These are phyloP conservation scores for Silene uniflora DNA, from an alignment of 148 eudicot genomes.

Conservation along the genomic window DNA sequence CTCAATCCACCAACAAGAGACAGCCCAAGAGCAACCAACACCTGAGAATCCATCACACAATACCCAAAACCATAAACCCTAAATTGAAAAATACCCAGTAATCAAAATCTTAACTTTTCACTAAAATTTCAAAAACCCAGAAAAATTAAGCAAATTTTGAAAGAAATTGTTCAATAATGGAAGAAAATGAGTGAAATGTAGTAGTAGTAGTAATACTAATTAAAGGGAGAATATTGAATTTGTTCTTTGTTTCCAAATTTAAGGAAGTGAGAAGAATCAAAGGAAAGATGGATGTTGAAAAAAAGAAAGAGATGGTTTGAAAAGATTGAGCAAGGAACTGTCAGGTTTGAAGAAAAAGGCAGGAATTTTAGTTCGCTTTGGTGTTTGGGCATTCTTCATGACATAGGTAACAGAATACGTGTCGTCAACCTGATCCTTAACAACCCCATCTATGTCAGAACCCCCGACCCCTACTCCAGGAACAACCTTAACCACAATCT, in stretches of 20 bases:
- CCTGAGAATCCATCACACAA: conserved; percentile 78
- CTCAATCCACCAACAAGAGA: conserved; percentile 95
- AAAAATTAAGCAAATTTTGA: background rate
- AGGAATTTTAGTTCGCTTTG: background rate
- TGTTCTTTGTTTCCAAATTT: background rate
- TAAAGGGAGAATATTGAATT: background rate
- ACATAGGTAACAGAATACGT: conserved; percentile 80
- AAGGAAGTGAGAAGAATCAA: background rate
- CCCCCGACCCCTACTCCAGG: conserved; percentile 90
- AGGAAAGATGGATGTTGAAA: conserved; percentile 20
- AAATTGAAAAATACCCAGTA: conserved; percentile 11
- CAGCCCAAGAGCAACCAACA: conserved; percentile 84
- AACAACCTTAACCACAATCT: conserved; percentile 60
- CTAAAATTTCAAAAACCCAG: conserved; percentile 3
- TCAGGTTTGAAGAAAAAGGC: background rate
- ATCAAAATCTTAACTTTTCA: background rate
- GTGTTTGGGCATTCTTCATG: conserved; percentile 14
- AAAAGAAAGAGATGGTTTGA: conserved; percentile 34
- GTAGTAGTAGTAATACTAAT: background rate
- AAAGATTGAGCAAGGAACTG: conserved; percentile 10
- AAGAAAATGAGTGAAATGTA: background rate
- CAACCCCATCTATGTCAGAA: conserved; percentile 73
- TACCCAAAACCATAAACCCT: conserved; percentile 1
- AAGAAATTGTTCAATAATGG: conserved; percentile 11
- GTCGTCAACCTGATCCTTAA: conserved; percentile 91